phyloP scores from a whole-genome alignment of 441 rosid species.

The Isatis lusitanica region DNA sequence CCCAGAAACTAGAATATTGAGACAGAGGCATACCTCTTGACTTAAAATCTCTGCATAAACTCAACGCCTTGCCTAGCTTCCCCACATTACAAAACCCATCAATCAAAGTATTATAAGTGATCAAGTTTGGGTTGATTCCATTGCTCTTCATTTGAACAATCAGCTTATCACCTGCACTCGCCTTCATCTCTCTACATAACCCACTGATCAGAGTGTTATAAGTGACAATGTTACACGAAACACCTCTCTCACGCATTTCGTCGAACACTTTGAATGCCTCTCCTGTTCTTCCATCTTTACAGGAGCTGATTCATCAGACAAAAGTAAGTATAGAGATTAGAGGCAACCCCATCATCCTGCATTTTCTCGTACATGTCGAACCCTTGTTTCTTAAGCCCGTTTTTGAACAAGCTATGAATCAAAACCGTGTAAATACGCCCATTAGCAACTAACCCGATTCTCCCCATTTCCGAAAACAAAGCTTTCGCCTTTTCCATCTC shows the following conservation, averaged over 20 bases:
- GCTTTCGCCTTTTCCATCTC: constrained; percentile 50
- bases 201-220: constrained; percentile 66
- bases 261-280: constrained; percentile 58
- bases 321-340: constrained; percentile 61
- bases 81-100: constrained; percentile 57
- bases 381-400: constrained; percentile 54
- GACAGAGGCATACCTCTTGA: constrained; percentile 60
- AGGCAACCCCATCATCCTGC: constrained; percentile 57
- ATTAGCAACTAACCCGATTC: constrained; percentile 63
- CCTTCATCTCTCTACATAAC: constrained; percentile 48
- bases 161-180: constrained; percentile 55
- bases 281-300: constrained; percentile 45
- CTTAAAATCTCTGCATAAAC: constrained; percentile 52
- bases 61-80: constrained; percentile 48
- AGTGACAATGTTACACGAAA: constrained; percentile 57
- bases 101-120: constrained; percentile 62
- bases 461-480: constrained; percentile 57
- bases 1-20: constrained; percentile 56
- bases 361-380: constrained; percentile 66
- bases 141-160: constrained; percentile 46
- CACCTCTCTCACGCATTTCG: constrained; percentile 71
- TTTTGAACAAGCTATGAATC: constrained; percentile 66
- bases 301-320: constrained; percentile 51
- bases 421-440: constrained; percentile 71
- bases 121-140: constrained; percentile 57